Evolutionary conservation across 306 rosid species (phyloP), one percentile per base, ranked within the genome.

Genomic region (Cercis canadensis): DNA sequence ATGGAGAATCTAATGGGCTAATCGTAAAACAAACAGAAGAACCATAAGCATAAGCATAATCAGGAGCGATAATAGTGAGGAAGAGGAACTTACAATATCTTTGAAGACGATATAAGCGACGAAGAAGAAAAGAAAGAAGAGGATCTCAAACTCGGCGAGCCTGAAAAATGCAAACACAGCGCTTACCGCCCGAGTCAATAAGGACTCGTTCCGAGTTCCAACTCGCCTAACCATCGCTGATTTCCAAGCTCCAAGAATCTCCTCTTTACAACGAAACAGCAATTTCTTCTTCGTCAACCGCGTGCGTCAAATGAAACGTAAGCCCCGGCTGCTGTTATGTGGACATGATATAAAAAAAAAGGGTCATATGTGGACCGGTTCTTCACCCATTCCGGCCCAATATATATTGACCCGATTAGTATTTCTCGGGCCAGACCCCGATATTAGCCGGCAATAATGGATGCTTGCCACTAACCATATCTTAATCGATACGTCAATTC

Each of bases 131-230:
- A 88, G 92, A 46, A 93, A 63, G 69, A 93, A 90, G 24, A 93
- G 86, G 81, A 93, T 88, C 88, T 93, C 98, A 75, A 93, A 93
- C 87, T 93, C 96, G 0, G 97, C 96, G 12, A 75, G 69, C 83
- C 81, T 74, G 60, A 90, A 75, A 15, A 90, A 93, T 50, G 74
- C 65, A 19, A 88, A 88, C 21, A 87, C 73, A 9, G 88, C 45
- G 39, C 44, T 73, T 14, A 90, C 85, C 36, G 72, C 78, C 60
- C 94, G 88, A 69, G 87, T 88, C 74, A 81, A 40, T 13, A 43
- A 36, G 17, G 96, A 86, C 44, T 87, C 83, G 75, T 67, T 72
- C 77, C 72, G 75, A 39, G 50, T 75, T 70, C 73, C 83, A 12
- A 65, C 70, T 80, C 81, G 84, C 77, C 84, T 78, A 14, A 64